Evolutionary conservation across 345 rosid genomes (phyloP), one percentile per base, ranked within the genome.

Genomic region (Turritis glabra): DNA sequence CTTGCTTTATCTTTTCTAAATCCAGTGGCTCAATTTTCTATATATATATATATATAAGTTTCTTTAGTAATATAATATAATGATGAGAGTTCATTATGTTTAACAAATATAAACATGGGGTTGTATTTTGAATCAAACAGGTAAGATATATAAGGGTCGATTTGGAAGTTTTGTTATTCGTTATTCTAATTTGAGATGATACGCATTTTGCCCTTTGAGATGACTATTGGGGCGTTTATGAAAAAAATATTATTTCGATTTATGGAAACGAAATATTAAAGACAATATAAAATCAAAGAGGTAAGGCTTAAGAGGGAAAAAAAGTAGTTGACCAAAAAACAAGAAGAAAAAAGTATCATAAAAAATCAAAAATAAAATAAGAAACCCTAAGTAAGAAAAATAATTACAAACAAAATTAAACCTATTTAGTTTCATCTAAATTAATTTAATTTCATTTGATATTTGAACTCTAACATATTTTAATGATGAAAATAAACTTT

Each of bases 191-290:
- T 68, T 67, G n/a, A 27, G 54, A 67, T 56, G 32, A 38, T 38
- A 14, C 12, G 23, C 47, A 37, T 25, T 12, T 59, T 75, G 74
- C 22, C 79, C 74, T 61, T 76, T 76, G 57, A 29, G 30, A 38
- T 60, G 63, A 22, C 74, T 51, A 30, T 68, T 41, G 74, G 74
- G 79, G 30, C 74, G 56, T 59, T 67, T 37, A 22, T 4, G 9
- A 14, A 48, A 64, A 0, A 5, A 38, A 26, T 30, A 37, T 57
- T 60, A 46, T 47, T 44, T 25, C 7, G 32, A 41, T 50, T 54
- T 58, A 21, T 29, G 19, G 43, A 57, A 66, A 22, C 8, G 58
- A 7, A 66, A 47, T 37, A 25, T n/a, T 50, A 19, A 2, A 32
- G 27, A 58, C 55, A 66, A 56, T 7, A 60, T 58, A 29, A 5